Evolutionary conservation across 2,329 filamentous ascomycete species (phyloP).

Genomic region (Talaromyces sp.): DNA sequence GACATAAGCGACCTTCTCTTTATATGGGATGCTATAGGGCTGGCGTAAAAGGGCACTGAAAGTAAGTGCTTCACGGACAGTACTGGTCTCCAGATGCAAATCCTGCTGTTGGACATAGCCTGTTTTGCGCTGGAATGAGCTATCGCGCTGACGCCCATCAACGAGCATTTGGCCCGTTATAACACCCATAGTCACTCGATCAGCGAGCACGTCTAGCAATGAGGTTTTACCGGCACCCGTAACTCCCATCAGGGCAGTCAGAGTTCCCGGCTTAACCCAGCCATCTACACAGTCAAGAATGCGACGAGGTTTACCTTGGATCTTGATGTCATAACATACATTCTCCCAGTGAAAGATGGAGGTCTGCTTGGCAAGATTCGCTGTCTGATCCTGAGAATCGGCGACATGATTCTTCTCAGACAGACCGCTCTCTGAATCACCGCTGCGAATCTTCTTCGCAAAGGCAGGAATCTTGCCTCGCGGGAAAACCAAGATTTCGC

Average conservation of each 20-base stretch:
- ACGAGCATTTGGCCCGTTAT: constrained; percentile 83
- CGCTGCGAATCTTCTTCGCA: constrained; percentile 28
- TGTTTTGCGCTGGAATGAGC: constrained; percentile 65
- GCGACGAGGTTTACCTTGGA: constrained; percentile 72
- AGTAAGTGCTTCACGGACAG: constrained; percentile 80
- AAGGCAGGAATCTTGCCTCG: constrained; percentile 64
- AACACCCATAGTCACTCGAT: constrained; percentile 81
- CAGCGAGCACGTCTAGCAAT: constrained; percentile 79
- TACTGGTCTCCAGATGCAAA: constrained; percentile 79
- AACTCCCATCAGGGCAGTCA: constrained; percentile 88
- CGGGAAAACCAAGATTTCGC: constrained; percentile 73
- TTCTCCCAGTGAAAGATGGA: constrained; percentile 79
- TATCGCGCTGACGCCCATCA: constrained; percentile 70
- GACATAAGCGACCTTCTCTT: constrained; percentile 82
- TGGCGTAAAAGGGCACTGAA: constrained; percentile 86
- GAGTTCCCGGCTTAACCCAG: constrained; percentile 87
- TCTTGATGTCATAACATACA: constrained; percentile 78
- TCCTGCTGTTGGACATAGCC: constrained; percentile 79
- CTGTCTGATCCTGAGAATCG: constrained; percentile 69
- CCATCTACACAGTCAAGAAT: constrained; percentile 85
- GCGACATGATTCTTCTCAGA: constrained; percentile 55
- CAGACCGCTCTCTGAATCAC: constrained; percentile 24
- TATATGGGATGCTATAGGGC: constrained; percentile 67
- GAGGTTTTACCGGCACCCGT: constrained; percentile 91
- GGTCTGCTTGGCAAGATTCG: constrained; percentile 66